Base-by-base conservation (phyloP, 371 early-diverging fungal species). In the Fennellomyces sp. region DNA sequence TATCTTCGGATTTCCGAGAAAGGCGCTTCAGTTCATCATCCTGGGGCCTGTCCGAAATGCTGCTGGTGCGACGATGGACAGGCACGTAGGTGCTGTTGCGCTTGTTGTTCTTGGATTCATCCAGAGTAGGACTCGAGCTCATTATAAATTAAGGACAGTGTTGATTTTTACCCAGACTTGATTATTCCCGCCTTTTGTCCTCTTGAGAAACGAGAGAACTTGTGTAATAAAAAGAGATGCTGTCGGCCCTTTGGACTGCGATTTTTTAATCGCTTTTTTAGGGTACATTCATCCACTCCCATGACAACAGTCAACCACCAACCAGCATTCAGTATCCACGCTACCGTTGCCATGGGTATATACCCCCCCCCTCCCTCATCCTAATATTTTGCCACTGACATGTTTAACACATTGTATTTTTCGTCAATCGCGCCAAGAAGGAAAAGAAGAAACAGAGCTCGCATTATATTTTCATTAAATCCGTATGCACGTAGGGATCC, bases 61-160 rank as follows among this genome's bases (percentile, higher is more conserved):
- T 42, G 5, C 28, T 47, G 10, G 30, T 47, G 41, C 73, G 73
- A 51, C 69, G 69, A 57, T 73, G 73, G 48, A 64, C 56, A 33
- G 73, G 70, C n/a, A 73, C 65, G 62, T 73, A 69, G 13, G 68
- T 55, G 60, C 54, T 53, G 33, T 53, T 35, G 12, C 54, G 39
- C 27, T 31, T 51, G 21, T 28, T 28, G 51, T 2, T 10, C 15
- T 31, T 29, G 12, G 29, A 17, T 31, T 51, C 51, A 17, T 51
- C 51, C 19, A 51, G 6, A 30, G 21, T 25, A 23, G 35, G 13
- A 33, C 13, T 33, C 35, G 35, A 33, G 23, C 23, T 45, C 45
- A 45, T 45, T 27, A 21, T 21, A 45, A 8, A 15, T 45, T 45
- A 45, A 45, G 45, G 45, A 45, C 45, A 45, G 45, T 45, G 45